Percentiles rank a stretch among this genome's conserved stretches.
Conservation (phyloP, 2,329 filamentous ascomycete species). For the Thelonectria olida region DNA sequence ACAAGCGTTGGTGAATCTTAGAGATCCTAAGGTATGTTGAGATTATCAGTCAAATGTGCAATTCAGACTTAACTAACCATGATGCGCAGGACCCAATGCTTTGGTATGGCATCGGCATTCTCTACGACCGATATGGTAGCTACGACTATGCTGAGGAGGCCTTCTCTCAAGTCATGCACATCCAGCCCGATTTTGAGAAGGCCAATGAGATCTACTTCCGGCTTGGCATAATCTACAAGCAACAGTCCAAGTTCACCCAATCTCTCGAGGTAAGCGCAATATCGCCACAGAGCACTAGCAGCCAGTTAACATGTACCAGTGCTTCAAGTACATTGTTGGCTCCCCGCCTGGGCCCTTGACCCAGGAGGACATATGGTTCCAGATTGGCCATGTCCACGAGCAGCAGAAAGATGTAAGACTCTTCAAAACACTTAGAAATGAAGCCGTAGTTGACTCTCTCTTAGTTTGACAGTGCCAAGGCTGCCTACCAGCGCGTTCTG, state of each 20-base stretch:
- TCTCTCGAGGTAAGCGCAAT: conserved; percentile 81
- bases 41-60: no score
- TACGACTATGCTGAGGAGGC: conserved; percentile 97
- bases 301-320: conserved; percentile 60
- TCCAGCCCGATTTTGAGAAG: conserved; percentile 98
- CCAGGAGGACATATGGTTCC: conserved; percentile 99
- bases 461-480: conserved; percentile 92
- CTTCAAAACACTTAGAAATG: not conserved
- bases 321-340: conserved; percentile 97
- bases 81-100: conserved; percentile 83
- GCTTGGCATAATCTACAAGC: conserved; percentile 99
- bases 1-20: conserved; percentile 90
- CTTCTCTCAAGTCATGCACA: conserved; percentile 98
- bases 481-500: conserved; percentile 90
- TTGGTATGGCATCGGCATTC: conserved; percentile 98
- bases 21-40: conserved; percentile 88
- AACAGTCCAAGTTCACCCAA: conserved; percentile 91
- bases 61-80: conserved; percentile 19
- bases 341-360: conserved; percentile 92
- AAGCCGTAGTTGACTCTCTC: conserved; percentile 49
- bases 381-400: conserved; percentile 98
- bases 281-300: not conserved
- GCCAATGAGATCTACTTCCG: conserved; percentile 99
- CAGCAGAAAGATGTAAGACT: conserved; percentile 96
- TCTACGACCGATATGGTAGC: conserved; percentile 96